phyloP scores from a whole-genome alignment of 768 basidiomycete species.

The Sporobolomyces roseus region DNA sequence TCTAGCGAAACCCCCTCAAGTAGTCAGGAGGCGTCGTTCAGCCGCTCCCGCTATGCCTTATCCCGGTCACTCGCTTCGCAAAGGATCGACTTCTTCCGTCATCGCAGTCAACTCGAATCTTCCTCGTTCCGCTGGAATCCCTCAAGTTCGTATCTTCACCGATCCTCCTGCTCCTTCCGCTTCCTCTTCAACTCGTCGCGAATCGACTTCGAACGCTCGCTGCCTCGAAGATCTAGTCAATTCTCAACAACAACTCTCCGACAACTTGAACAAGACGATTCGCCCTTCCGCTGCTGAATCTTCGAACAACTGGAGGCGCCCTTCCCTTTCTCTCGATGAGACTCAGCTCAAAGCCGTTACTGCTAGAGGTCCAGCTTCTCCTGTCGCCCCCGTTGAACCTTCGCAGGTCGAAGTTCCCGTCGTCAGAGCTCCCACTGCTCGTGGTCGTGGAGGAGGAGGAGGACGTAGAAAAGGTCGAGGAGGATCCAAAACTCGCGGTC shows the following conservation, averaged over 20 bases:
- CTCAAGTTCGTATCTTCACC: conserved; percentile 10
- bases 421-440: neutral
- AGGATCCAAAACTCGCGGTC: neutral
- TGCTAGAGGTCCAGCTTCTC: neutral
- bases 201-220: conserved; percentile 4
- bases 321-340: neutral
- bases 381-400: neutral
- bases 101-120: conserved; percentile 10
- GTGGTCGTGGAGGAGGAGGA: neutral
- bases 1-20: neutral
- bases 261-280: neutral
- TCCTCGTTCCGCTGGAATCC: neutral
- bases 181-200: neutral
- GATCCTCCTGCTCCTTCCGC: neutral
- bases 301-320: conserved; percentile 5
- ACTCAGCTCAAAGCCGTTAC: neutral
- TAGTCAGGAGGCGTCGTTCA: conserved; percentile 19
- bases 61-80: conserved; percentile 16
- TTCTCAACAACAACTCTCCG: neutral
- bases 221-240: conserved; percentile 7
- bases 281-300: neutral
- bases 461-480: neutral
- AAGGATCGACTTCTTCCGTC: conserved; percentile 5
- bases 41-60: conserved; percentile 16
- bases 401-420: neutral